These are phyloP conservation scores for Sutorius australiensis DNA, from an alignment of 768 basidiomycete species.

Conservation along the genomic window DNA sequence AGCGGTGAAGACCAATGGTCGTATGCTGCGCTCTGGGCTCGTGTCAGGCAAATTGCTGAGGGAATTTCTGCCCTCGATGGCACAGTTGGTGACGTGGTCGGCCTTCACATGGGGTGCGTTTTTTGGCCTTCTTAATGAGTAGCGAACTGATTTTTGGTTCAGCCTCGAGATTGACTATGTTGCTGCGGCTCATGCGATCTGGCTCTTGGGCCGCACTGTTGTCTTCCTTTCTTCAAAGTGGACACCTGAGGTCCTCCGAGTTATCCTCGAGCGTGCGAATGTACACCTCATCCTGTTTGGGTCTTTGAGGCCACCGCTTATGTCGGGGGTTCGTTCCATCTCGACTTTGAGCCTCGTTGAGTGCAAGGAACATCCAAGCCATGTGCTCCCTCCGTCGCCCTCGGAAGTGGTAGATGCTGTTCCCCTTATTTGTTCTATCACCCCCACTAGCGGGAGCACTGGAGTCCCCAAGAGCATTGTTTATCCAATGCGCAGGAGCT, in stretches of 20 bases:
- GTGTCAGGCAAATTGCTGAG: conserved; percentile 25
- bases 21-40: conserved; percentile 32
- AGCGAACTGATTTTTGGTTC: background rate
- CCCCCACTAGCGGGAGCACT: conserved; percentile 30
- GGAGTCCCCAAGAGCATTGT: conserved; percentile 32
- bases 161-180: conserved; percentile 31
- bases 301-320: conserved; percentile 8
- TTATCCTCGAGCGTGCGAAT: conserved; percentile 20
- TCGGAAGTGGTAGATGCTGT: conserved; percentile 18
- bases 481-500: conserved; percentile 27
- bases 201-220: conserved; percentile 25
- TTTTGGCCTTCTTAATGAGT: background rate
- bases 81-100: conserved; percentile 16
- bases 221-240: conserved; percentile 31
- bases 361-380: conserved; percentile 4
- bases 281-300: conserved; percentile 24
- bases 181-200: conserved; percentile 30
- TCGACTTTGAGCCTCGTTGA: conserved; percentile 18
- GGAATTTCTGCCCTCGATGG: conserved; percentile 15
- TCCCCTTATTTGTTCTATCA: conserved; percentile 27
- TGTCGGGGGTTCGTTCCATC: conserved; percentile 11
- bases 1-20: conserved; percentile 23
- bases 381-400: conserved; percentile 13
- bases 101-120: conserved; percentile 26
- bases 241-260: conserved; percentile 26